Evolutionary conservation across 805 yeast genomes (phyloP).

Genomic region (Saccharomyces eubayanus): DNA sequence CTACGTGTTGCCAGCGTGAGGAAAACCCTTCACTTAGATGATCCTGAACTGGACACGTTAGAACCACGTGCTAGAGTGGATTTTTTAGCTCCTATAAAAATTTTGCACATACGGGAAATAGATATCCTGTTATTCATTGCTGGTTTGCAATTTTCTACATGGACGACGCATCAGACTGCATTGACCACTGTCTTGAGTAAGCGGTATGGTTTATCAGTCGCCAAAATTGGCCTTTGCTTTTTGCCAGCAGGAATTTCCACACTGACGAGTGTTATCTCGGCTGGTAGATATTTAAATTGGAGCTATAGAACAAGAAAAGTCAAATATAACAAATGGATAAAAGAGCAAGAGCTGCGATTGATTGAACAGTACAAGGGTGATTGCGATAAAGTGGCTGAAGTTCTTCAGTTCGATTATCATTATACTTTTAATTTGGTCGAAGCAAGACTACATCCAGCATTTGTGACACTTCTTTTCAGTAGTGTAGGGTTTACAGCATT

Average conservation of each 20-base stretch:
- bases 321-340: slow-evolving; percentile 17
- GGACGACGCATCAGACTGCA: slow-evolving; percentile 64
- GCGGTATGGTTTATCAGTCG: slow-evolving; percentile 42
- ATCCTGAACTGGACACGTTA: slow-evolving; percentile 29
- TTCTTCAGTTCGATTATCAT: slow-evolving; percentile 18
- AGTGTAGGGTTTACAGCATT: slow-evolving; percentile 40
- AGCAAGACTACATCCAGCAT: slow-evolving; percentile 44
- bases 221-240: slow-evolving; percentile 63
- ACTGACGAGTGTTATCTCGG: slow-evolving; percentile 46
- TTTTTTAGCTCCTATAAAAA: slow-evolving; percentile 35
- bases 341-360: slow-evolving; percentile 10
- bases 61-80: slow-evolving; percentile 21
- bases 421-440: slow-evolving; percentile 45
- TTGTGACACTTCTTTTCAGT: slow-evolving; percentile 36
- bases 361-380: slow-evolving; percentile 15
- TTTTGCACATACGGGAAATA: slow-evolving; percentile 39
- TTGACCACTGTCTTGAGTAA: slow-evolving; percentile 46
- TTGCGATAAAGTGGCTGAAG: slow-evolving; percentile 12
- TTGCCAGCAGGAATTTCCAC: slow-evolving; percentile 68
- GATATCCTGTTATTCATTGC: slow-evolving; percentile 44
- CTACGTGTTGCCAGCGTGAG: slow-evolving; percentile 22
- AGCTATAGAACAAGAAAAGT: slow-evolving; percentile 26
- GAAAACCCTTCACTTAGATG: slow-evolving; percentile 21
- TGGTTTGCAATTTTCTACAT: slow-evolving; percentile 55
- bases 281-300: slow-evolving; percentile 52